A percentile compares a stretch with the other conserved stretches of the same genome.
phyloP scores from a whole-genome alignment of 805 yeast species.

The Sungouiozyma intestinalis region DNA sequence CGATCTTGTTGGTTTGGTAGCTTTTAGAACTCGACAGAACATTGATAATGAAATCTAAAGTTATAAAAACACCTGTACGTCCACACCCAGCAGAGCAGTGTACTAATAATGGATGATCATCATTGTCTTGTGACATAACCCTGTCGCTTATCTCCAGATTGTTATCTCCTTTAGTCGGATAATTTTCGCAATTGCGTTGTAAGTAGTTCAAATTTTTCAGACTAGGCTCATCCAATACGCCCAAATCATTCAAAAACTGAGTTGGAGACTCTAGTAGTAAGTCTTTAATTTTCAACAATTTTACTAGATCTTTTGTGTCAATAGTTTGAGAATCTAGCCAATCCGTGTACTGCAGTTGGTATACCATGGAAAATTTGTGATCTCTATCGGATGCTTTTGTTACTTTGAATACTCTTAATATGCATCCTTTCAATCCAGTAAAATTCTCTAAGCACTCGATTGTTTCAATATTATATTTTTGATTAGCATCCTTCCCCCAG shows the following conservation, averaged over 20 bases:
- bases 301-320: constrained; percentile 28
- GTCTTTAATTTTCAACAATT: constrained; percentile 27
- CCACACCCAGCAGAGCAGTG: constrained; percentile 99
- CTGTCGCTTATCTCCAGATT: no score
- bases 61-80: constrained; percentile 80
- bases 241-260: constrained; percentile 3
- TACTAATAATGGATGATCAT: constrained; percentile 43
- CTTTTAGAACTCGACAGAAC: constrained; percentile 24
- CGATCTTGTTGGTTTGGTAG: constrained; percentile 29
- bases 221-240: neutral
- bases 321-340: constrained; percentile 82
- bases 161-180: no score
- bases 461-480: constrained; percentile 28
- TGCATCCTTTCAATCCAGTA: constrained; percentile 25
- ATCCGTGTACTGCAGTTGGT: constrained; percentile 62
- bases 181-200: constrained; percentile 3
- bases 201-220: neutral
- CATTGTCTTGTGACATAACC: neutral
- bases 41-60: constrained; percentile 43
- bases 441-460: constrained; percentile 23
- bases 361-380: constrained; percentile 29
- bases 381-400: constrained; percentile 5
- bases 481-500: constrained; percentile 44
- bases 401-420: constrained; percentile 25
- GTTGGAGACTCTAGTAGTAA: constrained; percentile 5